Base-by-base conservation (phyloP, 2,329 filamentous ascomycete genomes). In the Fusarium haematococcum region DNA sequence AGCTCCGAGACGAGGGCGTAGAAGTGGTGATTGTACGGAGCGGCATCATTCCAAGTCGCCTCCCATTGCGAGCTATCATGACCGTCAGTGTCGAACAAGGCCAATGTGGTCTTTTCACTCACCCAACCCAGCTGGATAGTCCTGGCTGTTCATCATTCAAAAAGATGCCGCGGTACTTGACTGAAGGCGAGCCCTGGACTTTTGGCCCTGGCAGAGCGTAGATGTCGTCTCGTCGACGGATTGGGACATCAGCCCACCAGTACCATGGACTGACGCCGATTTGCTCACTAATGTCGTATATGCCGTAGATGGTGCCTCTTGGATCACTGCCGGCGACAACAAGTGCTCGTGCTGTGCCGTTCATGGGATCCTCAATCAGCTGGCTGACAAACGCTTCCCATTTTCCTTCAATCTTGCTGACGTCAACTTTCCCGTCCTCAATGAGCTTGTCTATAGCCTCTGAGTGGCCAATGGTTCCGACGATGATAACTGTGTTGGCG, bases 1-100 rank as follows among this genome's bases (percentile, higher is more conserved):
- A 95, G 85, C 82, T 95, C 93, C 71, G 93, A 94, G 23, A 95
- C 89, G 23, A 89, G 88, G 5, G 87, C 84, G 81, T 95, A 94
- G 10, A 93, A 93, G 0, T 93, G 87, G 27, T 87, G 86, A 18
- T 84, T 84, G 78, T 93, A 92, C 74, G 92, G 91, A 8, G 88
- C 86, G 1, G 86, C 83, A 64, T 88, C 86, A 57, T 78, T 78
- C 76, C 76, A 78, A 9, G 75, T 77, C n/a, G 65, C 54, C 16
- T 77, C 50, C 73, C 84, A 91, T 23, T 87, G 88, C 6, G 80
- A 80, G 4, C 83, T 76, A 14, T 14, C 1, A 1, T 0, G 5
- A 3, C 10, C 7, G 13, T 74, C 18, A 74, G 60, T 1, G 0
- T 5, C 6, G 1, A 1, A 5, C 79, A 16, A 2, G 0, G 4